Evolutionary conservation across 1,139 yeast genomes (phyloP), one percentile per base, ranked within the genome.

Genomic region (Pichia sp.): DNA sequence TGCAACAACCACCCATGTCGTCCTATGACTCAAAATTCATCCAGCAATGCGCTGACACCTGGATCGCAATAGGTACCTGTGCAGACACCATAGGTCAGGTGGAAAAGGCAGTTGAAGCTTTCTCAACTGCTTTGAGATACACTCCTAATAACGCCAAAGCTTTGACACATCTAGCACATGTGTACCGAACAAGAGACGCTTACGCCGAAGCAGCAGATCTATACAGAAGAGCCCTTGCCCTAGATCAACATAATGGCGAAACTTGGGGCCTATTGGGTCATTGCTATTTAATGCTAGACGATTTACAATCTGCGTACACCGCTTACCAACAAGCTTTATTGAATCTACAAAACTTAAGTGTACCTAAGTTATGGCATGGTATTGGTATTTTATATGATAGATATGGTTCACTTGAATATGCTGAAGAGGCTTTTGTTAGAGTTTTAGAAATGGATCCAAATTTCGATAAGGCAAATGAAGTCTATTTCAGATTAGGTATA

Each of bases 251-350:
- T 64, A 84, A 88, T 57, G 97, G 97, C 51, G 97, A 90, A 61
- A 87, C 95, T 39, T 92, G 98, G 98, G 97, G 97, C 0, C 77
- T 94, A 25, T 72, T 92, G 56, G 97, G 98, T 44, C 98, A 92
- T 68, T 94, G 98, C 68, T 94, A 89, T 63, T 71, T 92, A 59
- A 92, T 92, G 97, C 74, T 90, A 69, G 98, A 92, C 66, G 97
- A 92, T 62, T 74, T 92, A 55, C 96, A 88, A 66, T 79, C 95
- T 58, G 97, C 97, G 2, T 92, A 92, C 66, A 85, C 92, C 43
- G 96, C 97, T 12, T 92, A 92, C 68, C 98, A 92, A 69, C 88
- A 95, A 63, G 97, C 98, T 1, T 73, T 92, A 50, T 85, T 87
- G 65, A 92, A 89, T 63, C 70, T 90, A 64, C 89, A 87, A 56